Conservation (phyloP, 192 early-diverging fungal genomes). For the Podochytrium sp. region DNA sequence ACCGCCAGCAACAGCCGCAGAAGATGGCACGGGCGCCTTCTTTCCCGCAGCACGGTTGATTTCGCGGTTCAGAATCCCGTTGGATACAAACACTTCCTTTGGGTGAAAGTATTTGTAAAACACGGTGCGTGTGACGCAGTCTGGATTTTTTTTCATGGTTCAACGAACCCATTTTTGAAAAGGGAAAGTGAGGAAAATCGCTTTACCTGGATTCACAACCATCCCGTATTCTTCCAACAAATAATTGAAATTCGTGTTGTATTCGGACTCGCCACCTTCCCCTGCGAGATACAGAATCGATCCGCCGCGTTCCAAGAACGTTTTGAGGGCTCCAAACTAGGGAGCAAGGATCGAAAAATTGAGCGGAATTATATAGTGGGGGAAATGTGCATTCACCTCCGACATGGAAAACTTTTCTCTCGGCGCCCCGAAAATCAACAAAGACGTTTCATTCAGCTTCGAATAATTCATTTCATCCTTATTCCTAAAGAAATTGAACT, state of each 20-base stretch:
- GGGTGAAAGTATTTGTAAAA: conserved; percentile 69
- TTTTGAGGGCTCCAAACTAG: conserved; percentile 61
- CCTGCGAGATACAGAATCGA: conserved; percentile 64
- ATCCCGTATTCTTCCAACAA: conserved; percentile 69
- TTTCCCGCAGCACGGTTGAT: conserved; percentile 64
- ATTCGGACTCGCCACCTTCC: conserved; percentile 64
- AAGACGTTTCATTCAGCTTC: conserved; percentile 52
- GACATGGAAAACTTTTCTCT: conserved; percentile 63
- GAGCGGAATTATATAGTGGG: neutral
- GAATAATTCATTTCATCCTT: conserved; percentile 60
- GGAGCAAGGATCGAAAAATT: neutral
- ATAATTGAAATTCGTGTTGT: conserved; percentile 70
- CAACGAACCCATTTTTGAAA: neutral
- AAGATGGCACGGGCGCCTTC: conserved; percentile 25
- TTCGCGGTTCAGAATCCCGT: conserved; percentile 67
- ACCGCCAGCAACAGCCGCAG: neutral
- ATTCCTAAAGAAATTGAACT: conserved; percentile 40
- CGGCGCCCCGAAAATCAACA: conserved; percentile 64
- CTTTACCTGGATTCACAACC: conserved; percentile 61
- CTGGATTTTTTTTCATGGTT: conserved; percentile 25
- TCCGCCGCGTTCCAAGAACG: conserved; percentile 61
- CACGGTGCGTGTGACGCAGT: conserved; percentile 61
- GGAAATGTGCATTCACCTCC: conserved; percentile 46
- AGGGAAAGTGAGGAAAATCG: neutral
- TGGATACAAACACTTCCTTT: conserved; percentile 64